These are phyloP conservation scores for Colletotrichum cuscutae DNA, from an alignment of 2,329 filamentous ascomycete genomes.

Conservation along the genomic window DNA sequence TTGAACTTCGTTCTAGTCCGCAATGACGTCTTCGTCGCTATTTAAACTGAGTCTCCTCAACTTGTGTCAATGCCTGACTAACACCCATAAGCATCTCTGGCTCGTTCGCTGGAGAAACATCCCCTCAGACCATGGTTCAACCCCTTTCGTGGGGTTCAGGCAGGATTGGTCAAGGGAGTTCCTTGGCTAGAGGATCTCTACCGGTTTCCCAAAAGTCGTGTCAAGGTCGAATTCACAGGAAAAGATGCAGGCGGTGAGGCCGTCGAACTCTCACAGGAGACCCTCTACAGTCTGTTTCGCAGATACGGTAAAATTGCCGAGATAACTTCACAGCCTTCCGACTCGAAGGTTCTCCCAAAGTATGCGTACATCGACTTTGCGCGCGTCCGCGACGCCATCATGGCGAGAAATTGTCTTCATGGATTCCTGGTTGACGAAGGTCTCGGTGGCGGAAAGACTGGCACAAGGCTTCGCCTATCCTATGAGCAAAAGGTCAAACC, in stretches of 20 bases:
- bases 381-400: constrained; percentile 78
- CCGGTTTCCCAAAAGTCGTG: constrained; percentile 77
- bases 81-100: constrained; percentile 57
- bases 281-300: constrained; percentile 86
- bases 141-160: constrained; percentile 77
- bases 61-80: not conserved
- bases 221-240: constrained; percentile 88
- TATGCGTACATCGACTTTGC: constrained; percentile 85
- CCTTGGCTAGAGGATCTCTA: constrained; percentile 97
- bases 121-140: constrained; percentile 92
- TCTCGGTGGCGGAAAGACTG: constrained; percentile 77
- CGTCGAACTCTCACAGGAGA: constrained; percentile 86
- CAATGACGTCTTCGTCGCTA: not conserved
- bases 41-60: not conserved
- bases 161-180: constrained; percentile 80
- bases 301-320: constrained; percentile 91
- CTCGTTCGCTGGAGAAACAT: constrained; percentile 70
- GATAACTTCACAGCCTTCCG: constrained; percentile 82
- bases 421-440: constrained; percentile 78
- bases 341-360: constrained; percentile 85
- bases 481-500: constrained; percentile 84
- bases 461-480: constrained; percentile 82
- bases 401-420: constrained; percentile 93
- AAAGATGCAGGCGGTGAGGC: constrained; percentile 75
- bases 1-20: not conserved